These are phyloP conservation scores for Oryza nivara DNA, from an alignment of 176 grass and related monocot species.

Conservation along the genomic window DNA sequence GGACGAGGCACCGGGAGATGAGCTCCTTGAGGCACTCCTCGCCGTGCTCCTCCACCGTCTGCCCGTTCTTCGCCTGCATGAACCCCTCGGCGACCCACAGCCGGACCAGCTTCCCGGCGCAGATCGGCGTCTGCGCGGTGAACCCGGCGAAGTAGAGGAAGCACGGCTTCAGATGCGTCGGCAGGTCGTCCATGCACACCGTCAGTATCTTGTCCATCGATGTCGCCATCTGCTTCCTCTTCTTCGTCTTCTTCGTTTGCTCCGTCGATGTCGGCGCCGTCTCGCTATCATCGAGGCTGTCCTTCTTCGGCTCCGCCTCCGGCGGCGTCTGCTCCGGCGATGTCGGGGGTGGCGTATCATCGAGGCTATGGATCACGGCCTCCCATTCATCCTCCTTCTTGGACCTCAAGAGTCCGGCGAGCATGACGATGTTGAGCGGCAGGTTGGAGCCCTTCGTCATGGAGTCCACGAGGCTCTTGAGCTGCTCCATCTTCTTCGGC, in stretches of 20 bases:
- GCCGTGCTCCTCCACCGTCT: neutral
- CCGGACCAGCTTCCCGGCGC: constrained; percentile 1
- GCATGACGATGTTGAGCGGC: constrained; percentile 9
- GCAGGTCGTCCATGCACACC: constrained; percentile 5
- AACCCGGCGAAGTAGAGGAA: constrained; percentile 20
- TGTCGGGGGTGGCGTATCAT: neutral
- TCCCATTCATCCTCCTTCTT: constrained; percentile 10
- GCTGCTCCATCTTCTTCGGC: neutral
- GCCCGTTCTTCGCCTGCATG: neutral
- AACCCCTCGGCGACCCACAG: constrained; percentile 31
- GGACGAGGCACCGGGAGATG: constrained; percentile 11
- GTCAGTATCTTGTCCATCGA: constrained; percentile 11
- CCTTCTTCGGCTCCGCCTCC: too few species aligned
- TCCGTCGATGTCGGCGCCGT: too few species aligned
- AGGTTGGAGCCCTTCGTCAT: neutral
- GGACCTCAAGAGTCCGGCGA: constrained; percentile 28
- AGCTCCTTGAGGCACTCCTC: constrained; percentile 28
- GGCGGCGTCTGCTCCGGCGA: neutral
- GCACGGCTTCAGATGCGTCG: constrained; percentile 15
- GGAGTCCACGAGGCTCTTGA: neutral
- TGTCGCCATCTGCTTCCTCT: neutral
- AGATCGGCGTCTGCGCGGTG: neutral
- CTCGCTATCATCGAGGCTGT: neutral
- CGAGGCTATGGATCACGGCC: neutral
- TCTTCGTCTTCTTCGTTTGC: neutral